A percentile compares a stretch with the other conserved stretches of the same genome.
Conservation (phyloP, 768 basidiomycete species). For the Paxillus ammoniavirescens region DNA sequence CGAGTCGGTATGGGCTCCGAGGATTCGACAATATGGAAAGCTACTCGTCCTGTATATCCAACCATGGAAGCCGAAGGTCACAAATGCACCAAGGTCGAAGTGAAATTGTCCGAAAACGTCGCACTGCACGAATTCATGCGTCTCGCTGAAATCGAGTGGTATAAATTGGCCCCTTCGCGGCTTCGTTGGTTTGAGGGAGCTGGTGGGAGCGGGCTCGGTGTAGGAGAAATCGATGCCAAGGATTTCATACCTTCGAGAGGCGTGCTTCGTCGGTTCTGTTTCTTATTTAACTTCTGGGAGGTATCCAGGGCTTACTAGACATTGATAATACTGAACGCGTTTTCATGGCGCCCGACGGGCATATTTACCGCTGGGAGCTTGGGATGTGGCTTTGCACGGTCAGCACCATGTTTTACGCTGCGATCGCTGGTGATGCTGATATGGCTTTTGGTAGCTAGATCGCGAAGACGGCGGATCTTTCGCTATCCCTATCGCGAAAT, state of each 20-base stretch:
- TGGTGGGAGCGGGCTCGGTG: neutral
- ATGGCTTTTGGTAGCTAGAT: neutral
- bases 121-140: neutral
- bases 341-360: constrained; percentile 7
- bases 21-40: constrained; percentile 10
- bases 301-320: too few relatives aligned
- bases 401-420: neutral
- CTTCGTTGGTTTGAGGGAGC: constrained; percentile 1
- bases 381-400: constrained; percentile 1
- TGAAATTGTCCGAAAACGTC: neutral
- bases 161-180: neutral
- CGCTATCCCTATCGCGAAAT: neutral
- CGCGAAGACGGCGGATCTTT: neutral
- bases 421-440: neutral
- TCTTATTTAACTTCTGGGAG: too few relatives aligned
- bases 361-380: constrained; percentile 2
- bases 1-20: constrained; percentile 1
- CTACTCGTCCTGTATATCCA: neutral
- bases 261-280: neutral
- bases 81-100: neutral
- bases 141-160: constrained; percentile 9
- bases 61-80: neutral
- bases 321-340: constrained; percentile 7
- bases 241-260: constrained; percentile 6
- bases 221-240: neutral